Evolutionary conservation across 306 rosid genomes (phyloP).

Genomic region (Prunus salicina): DNA sequence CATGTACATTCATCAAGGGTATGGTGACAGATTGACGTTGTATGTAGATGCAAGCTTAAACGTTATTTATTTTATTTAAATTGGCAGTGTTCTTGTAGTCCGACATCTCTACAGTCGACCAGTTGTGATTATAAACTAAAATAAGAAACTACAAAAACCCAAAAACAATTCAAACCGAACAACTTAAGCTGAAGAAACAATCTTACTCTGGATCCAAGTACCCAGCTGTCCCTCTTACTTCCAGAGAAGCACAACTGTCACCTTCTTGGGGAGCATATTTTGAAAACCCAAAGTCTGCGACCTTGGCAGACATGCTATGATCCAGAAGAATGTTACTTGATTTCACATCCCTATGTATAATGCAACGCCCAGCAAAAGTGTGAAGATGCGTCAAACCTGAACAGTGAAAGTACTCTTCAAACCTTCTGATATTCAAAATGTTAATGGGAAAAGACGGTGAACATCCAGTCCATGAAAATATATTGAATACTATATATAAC

Average conservation of each 20-base stretch:
- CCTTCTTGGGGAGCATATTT: constrained; percentile 97
- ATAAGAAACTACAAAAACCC: neutral
- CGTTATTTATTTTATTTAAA: neutral
- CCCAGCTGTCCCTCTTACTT: constrained; percentile 96
- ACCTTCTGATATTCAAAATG: constrained; percentile 8
- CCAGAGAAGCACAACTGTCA: constrained; percentile 85
- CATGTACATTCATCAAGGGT: neutral
- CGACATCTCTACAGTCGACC: neutral
- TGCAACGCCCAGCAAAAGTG: constrained; percentile 62
- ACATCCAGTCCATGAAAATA: neutral
- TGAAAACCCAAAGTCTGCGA: constrained; percentile 94
- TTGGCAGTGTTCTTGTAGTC: neutral
- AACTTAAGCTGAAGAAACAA: constrained; percentile 10
- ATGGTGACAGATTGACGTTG: neutral
- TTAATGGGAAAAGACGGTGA: neutral
- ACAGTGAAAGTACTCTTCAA: constrained; percentile 15
- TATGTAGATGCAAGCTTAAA: neutral
- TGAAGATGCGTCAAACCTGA: constrained; percentile 90
- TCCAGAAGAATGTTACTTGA: constrained; percentile 95
- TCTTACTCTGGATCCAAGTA: constrained; percentile 93
- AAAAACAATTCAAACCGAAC: constrained; percentile 6
- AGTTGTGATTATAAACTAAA: neutral
- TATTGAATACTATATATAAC: constrained; percentile 26
- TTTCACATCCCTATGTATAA: constrained; percentile 89
- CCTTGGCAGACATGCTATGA: constrained; percentile 94